Base-by-base conservation (phyloP, 2,329 filamentous ascomycete genomes). In the Teratosphaeria pseudoeucalypti region DNA sequence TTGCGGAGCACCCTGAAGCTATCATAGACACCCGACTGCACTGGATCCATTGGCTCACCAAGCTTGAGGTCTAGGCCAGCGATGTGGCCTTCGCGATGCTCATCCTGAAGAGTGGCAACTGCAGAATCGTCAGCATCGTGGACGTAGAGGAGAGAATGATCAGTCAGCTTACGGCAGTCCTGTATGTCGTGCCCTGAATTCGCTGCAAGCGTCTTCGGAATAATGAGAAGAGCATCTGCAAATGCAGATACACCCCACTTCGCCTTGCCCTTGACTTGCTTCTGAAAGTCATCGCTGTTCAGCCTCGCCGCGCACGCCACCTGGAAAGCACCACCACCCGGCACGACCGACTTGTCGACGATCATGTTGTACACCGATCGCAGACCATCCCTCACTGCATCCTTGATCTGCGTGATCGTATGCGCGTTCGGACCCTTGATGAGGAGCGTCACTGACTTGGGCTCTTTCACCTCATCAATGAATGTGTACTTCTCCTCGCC, bases 401-500 rank as follows among this genome's bases (percentile, higher is more conserved):
- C 94, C 65, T 91, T 95, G 71, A 99, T 91, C 76, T 99, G 94
- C 14, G 89, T 86, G 70, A 99, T 99, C 62, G 92, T 97, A 79
- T 99, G 94, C 71, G 86, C 82, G 77, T 99, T 99, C 64, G 94
- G 94, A 27, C 94, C 94, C 81, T 97, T 99, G 81, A 99, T 97
- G 70, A 99, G 82, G 34, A 99, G 81, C 16, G 94, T 99, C 54
- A 99, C 94, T 1, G 92, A 96, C 80, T 99, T 99, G 63, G 94
- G 90, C 63, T 97, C 91, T 82, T 96, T 97, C 70, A 99, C 94
- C 68, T 99, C 94, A 77, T 99, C 94, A 62, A 99, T 83, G 73
- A 99, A 99, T 6, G 94, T 99, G 79, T 90, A 99, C 80, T 99
- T 99, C 81, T 99, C 94, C 81, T 99, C 94, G 63, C 94, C 94